These are phyloP conservation scores for Triticum dicoccoides DNA, from an alignment of 176 grass and related monocot genomes.

Conservation along the genomic window DNA sequence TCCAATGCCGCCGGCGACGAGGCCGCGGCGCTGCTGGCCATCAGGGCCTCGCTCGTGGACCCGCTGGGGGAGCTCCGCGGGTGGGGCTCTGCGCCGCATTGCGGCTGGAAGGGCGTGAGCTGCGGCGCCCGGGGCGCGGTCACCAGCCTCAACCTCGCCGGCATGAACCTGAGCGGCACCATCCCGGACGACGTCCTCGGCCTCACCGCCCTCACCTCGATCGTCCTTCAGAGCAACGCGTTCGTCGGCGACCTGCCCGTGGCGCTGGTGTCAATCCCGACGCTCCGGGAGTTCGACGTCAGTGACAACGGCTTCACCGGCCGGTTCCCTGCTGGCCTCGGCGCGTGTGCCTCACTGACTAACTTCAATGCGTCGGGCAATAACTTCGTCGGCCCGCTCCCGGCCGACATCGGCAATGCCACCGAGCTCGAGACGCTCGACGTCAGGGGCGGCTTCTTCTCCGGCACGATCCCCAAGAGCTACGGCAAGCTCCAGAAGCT, in stretches of 20 bases:
- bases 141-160: constrained; percentile 66
- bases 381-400: constrained; percentile 82
- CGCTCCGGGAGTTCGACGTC: constrained; percentile 60
- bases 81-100: constrained; percentile 54
- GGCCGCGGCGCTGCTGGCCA: constrained; percentile 49
- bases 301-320: constrained; percentile 91
- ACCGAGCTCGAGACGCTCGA: constrained; percentile 62
- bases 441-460: constrained; percentile 82
- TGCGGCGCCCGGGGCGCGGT: constrained; percentile 64
- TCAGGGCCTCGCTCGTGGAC: constrained; percentile 67
- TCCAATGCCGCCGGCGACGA: constrained; percentile 51
- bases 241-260: constrained; percentile 53
- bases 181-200: constrained; percentile 55
- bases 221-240: constrained; percentile 70
- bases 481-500: constrained; percentile 73
- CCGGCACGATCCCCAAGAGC: constrained; percentile 57
- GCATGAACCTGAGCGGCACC: constrained; percentile 73
- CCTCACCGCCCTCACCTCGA: constrained; percentile 55
- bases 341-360: constrained; percentile 35
- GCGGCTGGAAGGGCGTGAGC: constrained; percentile 69
- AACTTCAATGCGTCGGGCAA: constrained; percentile 87
- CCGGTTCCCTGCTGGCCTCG: constrained; percentile 65
- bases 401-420: constrained; percentile 61
- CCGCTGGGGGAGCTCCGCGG: constrained; percentile 46
- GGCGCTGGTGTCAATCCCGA: constrained; percentile 46